Conservation (phyloP, 768 basidiomycete genomes). For the Paxillus ammoniavirescens region DNA sequence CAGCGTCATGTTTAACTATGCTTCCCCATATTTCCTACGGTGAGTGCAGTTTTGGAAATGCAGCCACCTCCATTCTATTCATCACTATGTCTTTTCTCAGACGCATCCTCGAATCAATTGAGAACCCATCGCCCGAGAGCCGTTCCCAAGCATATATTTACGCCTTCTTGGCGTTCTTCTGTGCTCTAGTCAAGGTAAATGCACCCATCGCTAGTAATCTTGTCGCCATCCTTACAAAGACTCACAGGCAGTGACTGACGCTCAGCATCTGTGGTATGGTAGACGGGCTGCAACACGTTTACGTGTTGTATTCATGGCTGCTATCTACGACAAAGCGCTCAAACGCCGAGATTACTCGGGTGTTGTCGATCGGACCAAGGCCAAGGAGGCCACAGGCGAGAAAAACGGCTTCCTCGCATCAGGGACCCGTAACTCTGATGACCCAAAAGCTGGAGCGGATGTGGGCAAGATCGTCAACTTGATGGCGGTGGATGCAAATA, state of each 20-base stretch:
- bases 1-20: slow-evolving; percentile 47
- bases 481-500: slow-evolving; percentile 72
- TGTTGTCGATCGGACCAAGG: slow-evolving; percentile 47
- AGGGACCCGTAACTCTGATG: slow-evolving; percentile 18
- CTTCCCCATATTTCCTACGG: slow-evolving; percentile 53
- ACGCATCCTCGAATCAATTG: slow-evolving; percentile 38
- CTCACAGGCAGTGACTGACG: slow-evolving; percentile 31
- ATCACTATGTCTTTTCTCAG: neutral
- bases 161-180: slow-evolving; percentile 45
- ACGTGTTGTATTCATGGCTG: slow-evolving; percentile 45
- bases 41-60: neutral
- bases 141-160: slow-evolving; percentile 49
- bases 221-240: neutral
- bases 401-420: neutral
- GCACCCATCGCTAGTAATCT: neutral
- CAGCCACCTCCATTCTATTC: neutral
- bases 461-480: slow-evolving; percentile 82
- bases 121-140: slow-evolving; percentile 30
- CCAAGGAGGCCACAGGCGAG: slow-evolving; percentile 2
- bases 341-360: slow-evolving; percentile 74
- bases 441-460: slow-evolving; percentile 70
- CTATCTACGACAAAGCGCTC: slow-evolving; percentile 55
- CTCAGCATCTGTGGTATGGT: slow-evolving; percentile 45
- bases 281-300: slow-evolving; percentile 44
- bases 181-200: slow-evolving; percentile 38